phyloP scores from a whole-genome alignment of 2,329 filamentous ascomycete species.

The Talaromyces sp. region DNA sequence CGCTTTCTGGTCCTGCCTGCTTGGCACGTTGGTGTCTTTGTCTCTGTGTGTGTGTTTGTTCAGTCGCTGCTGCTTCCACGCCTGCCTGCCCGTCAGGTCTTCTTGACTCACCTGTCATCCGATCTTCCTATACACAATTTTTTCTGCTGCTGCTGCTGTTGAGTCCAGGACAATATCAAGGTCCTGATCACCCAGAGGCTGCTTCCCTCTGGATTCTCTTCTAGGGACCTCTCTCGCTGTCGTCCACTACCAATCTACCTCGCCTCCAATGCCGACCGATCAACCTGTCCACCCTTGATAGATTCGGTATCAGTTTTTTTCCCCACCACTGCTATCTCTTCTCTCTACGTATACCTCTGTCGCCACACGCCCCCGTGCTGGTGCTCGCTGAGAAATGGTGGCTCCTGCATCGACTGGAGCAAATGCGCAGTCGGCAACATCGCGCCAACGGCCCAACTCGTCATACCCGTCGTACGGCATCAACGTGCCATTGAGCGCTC shows the following conservation, averaged over 20 bases:
- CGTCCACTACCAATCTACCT: background rate
- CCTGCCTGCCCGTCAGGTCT: background rate
- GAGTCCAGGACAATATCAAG: background rate
- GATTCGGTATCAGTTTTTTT: conserved; percentile 12
- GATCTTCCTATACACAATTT: background rate
- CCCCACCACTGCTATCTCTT: conserved; percentile 8
- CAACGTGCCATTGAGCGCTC: conserved; percentile 59
- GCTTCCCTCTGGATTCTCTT: background rate
- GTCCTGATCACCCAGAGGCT: background rate
- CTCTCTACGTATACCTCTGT: conserved; percentile 1
- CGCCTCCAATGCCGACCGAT: conserved; percentile 29
- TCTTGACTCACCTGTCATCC: background rate
- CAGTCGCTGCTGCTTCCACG: background rate
- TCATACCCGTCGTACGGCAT: conserved; percentile 41
- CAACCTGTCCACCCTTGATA: conserved; percentile 24
- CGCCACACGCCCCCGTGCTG: conserved; percentile 6
- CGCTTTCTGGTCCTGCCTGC: background rate
- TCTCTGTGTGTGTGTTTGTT: too few relatives aligned
- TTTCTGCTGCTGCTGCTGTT: background rate
- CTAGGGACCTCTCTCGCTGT: background rate
- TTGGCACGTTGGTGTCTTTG: background rate
- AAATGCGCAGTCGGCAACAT: conserved; percentile 27
- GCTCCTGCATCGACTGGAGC: conserved; percentile 40
- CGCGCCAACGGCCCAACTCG: conserved; percentile 35
- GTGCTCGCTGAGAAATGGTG: conserved; percentile 34